phyloP scores from a whole-genome alignment of 2,329 filamentous ascomycete genomes.

The Boeremia exigua region DNA sequence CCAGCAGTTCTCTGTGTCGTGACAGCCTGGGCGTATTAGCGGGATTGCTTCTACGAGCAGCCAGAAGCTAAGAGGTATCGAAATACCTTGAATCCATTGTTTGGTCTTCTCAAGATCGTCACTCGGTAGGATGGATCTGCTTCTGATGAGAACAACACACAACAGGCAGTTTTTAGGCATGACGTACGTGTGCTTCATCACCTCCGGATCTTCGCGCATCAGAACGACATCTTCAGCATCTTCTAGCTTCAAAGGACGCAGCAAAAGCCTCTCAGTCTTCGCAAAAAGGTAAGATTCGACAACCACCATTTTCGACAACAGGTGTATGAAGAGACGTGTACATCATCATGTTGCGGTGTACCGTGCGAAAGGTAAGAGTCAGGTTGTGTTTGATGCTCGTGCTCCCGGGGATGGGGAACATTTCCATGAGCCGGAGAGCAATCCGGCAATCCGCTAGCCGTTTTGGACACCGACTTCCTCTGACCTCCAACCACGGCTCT shows the following conservation, averaged over 20 bases:
- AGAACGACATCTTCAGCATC: slow-evolving; percentile 60
- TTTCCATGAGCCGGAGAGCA: slow-evolving; percentile 9
- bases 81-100: slow-evolving; percentile 45
- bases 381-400: slow-evolving; percentile 22
- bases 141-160: slow-evolving; percentile 16
- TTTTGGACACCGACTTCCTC: slow-evolving; percentile 25
- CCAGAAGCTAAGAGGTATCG: background rate
- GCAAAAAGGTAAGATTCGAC: slow-evolving; percentile 39
- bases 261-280: slow-evolving; percentile 60
- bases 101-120: slow-evolving; percentile 51
- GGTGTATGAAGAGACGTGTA: background rate
- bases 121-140: slow-evolving; percentile 58
- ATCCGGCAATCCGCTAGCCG: slow-evolving; percentile 28
- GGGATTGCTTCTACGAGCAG: background rate
- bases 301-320: slow-evolving; percentile 38
- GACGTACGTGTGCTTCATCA: slow-evolving; percentile 66
- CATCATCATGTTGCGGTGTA: slow-evolving; percentile 37
- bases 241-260: slow-evolving; percentile 58
- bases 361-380: slow-evolving; percentile 20
- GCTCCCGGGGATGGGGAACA: slow-evolving; percentile 14
- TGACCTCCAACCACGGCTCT: slow-evolving; percentile 29
- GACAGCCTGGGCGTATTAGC: slow-evolving; percentile 25
- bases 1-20: slow-evolving; percentile 53
- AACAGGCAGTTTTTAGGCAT: background rate
- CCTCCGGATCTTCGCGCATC: slow-evolving; percentile 64